A percentile compares a stretch with the other conserved stretches of the same genome.
Conservation (phyloP, 371 early-diverging fungal species). For the Choanephora cucurbitarum region DNA sequence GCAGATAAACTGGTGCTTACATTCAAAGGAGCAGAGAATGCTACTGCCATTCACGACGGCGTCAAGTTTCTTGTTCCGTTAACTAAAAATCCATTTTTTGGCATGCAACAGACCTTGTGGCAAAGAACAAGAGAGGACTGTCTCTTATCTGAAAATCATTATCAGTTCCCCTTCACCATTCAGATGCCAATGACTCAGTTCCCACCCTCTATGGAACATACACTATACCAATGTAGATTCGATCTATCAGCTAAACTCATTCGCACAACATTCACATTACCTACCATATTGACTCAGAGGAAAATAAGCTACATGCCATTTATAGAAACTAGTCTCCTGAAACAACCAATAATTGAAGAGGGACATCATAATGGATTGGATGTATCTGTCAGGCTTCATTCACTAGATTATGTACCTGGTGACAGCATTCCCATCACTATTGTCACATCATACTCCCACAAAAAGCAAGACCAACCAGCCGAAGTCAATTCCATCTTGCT, state of each 20-base stretch:
- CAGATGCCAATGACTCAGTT: constrained; percentile 46
- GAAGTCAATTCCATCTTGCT: constrained; percentile 17
- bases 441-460: constrained; percentile 13
- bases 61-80: constrained; percentile 21
- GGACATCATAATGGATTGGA: constrained; percentile 8
- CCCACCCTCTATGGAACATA: constrained; percentile 35
- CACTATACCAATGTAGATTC: constrained; percentile 34
- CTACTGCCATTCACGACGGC: constrained; percentile 23
- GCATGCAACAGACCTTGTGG: constrained; percentile 40
- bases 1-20: constrained; percentile 30
- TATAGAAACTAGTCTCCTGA: constrained; percentile 37
- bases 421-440: constrained; percentile 33
- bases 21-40: constrained; percentile 33
- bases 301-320: constrained; percentile 37
- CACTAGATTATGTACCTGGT: constrained; percentile 36
- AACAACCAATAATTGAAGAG: constrained; percentile 22
- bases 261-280: constrained; percentile 8
- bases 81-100: constrained; percentile 28
- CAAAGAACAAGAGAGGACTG: constrained; percentile 29
- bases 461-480: constrained; percentile 19
- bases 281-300: constrained; percentile 10
- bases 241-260: constrained; percentile 32
- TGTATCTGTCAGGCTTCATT: constrained; percentile 16
- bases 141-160: constrained; percentile 14
- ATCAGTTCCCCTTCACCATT: constrained; percentile 38